Evolutionary conservation across 2,329 filamentous ascomycete genomes (phyloP), one percentile per base, ranked within the genome.

Genomic region (Alternaria alternata): DNA sequence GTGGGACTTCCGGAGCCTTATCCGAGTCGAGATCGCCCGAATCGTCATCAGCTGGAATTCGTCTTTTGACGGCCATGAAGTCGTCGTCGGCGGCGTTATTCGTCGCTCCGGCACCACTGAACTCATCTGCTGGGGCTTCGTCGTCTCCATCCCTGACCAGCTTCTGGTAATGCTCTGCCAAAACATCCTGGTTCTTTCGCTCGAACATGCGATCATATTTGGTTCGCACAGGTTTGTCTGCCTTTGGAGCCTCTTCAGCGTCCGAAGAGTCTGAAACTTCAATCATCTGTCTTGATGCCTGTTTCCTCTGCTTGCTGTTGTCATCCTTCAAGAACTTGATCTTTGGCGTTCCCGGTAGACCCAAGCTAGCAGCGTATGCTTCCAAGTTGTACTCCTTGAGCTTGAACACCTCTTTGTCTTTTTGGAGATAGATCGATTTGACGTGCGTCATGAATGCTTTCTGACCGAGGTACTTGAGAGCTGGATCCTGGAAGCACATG

Each of bases 181-280:
- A 81, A 32, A 99, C 91, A 75, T 97, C 94, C 79, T 98, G 94
- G 79, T 99, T 99, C 70, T 91, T 91, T 62, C 95, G 87, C 82
- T 97, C 94, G 79, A 98, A 97, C 95, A 99, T 98, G 69, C 93
- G 90, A 79, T 99, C 93, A 77, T 96, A 96, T 79, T 97, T 98
- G 32, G 96, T 99, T 63, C 93, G 88, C 18, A 97, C 92, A 80
- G 89, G 88, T 76, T 87, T 88, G 62, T 83, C 80, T 66, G 83
- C 76, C 71, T 85, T 84, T 34, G 76, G 71, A 39, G 77, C 82
- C 26, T 72, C 75, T 16, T 84, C 85, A 26, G 84, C 83, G n/a
- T 87, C 84, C 4, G 88, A 89, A 14, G 86, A 89, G 77, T 91
- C 77, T 77, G 91, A 75, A 12, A 75, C 69, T 20, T 82, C 81